A percentile compares a stretch with the other conserved stretches of the same genome.
These are phyloP conservation scores for Fusarium devonianum DNA, from an alignment of 2,329 filamentous ascomycete genomes.

Conservation along the genomic window DNA sequence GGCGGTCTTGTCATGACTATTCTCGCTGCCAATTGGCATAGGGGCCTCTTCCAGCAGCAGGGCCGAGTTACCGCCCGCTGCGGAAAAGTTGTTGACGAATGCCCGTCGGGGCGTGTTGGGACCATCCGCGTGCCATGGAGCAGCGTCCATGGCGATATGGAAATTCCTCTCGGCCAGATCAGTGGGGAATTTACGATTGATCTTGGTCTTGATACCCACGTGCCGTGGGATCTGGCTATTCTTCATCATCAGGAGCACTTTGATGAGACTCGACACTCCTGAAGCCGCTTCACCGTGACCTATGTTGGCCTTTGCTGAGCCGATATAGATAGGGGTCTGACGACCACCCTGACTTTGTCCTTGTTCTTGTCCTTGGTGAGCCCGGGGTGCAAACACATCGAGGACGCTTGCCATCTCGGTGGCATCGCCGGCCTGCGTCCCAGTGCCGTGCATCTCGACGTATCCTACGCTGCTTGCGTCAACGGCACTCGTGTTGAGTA, in stretches of 20 bases:
- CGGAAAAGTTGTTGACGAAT: conserved; percentile 74
- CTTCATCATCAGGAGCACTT: conserved; percentile 60
- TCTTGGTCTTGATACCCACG: conserved; percentile 58
- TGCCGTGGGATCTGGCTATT: conserved; percentile 59
- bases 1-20: background rate
- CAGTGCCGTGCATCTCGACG: conserved; percentile 91
- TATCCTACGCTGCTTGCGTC: conserved; percentile 81
- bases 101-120: conserved; percentile 51
- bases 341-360: no score
- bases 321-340: conserved; percentile 60
- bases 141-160: conserved; percentile 62
- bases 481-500: conserved; percentile 76
- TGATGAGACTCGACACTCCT: conserved; percentile 61
- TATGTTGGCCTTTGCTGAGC: conserved; percentile 70
- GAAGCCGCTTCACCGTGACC: conserved; percentile 71
- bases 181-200: conserved; percentile 56
- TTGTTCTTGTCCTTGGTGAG: background rate
- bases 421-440: conserved; percentile 85
- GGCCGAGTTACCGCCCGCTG: conserved; percentile 75
- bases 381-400: conserved; percentile 55
- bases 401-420: conserved; percentile 84
- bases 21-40: no score
- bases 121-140: conserved; percentile 51
- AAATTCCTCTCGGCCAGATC: conserved; percentile 50
- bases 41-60: conserved; percentile 55